Conservation (phyloP, 495 filamentous ascomycete genomes). For the Acidomyces sp. region DNA sequence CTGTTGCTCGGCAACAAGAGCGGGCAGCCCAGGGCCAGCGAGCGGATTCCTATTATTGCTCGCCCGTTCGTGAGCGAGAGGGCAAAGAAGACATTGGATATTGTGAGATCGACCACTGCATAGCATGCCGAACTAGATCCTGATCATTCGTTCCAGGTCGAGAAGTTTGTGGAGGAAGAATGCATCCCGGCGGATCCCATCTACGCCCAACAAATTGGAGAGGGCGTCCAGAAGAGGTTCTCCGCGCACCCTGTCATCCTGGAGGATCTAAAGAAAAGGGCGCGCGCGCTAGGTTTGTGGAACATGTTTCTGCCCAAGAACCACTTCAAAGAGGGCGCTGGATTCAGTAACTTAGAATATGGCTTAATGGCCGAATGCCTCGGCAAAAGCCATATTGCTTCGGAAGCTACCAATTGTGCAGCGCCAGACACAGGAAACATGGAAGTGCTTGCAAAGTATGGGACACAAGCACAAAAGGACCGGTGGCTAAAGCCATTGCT, state of each 20-base stretch:
- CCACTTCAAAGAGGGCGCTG: slow-evolving; percentile 84
- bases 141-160: slow-evolving; percentile 42
- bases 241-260: slow-evolving; percentile 64
- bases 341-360: slow-evolving; percentile 35
- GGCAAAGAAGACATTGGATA: slow-evolving; percentile 59
- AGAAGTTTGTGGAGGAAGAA: slow-evolving; percentile 94
- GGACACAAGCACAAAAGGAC: slow-evolving; percentile 31
- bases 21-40: slow-evolving; percentile 24
- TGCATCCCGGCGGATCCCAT: slow-evolving; percentile 71
- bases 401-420: slow-evolving; percentile 33
- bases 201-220: slow-evolving; percentile 63
- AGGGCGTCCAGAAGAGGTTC: slow-evolving; percentile 58
- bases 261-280: slow-evolving; percentile 77
- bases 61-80: slow-evolving; percentile 55
- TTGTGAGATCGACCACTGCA: slow-evolving; percentile 32
- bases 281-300: slow-evolving; percentile 79
- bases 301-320: slow-evolving; percentile 94
- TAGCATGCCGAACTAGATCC: neutral
- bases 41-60: slow-evolving; percentile 29
- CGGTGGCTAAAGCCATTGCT: slow-evolving; percentile 31
- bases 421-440: slow-evolving; percentile 36
- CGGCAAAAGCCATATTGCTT: slow-evolving; percentile 30
- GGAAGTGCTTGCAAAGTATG: slow-evolving; percentile 36
- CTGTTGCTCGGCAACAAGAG: slow-evolving; percentile 22
- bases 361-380: slow-evolving; percentile 34